A percentile compares a stretch with the other conserved stretches of the same genome.
phyloP scores from a whole-genome alignment of 805 yeast genomes.

The Tanozyma kutaoensis region DNA sequence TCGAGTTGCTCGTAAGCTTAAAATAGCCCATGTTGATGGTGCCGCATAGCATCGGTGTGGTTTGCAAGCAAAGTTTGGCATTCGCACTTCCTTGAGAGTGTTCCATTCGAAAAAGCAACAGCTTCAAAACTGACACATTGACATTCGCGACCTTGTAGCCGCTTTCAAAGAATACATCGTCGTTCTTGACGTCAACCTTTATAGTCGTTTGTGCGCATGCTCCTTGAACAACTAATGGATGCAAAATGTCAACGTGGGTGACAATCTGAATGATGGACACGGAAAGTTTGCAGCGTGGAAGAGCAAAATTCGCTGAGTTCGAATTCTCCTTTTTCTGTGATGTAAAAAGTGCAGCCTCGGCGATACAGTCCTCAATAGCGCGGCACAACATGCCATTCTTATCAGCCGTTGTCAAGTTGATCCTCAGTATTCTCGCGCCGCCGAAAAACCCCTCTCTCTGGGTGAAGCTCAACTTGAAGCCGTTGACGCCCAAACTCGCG shows the following conservation, averaged over 20 bases:
- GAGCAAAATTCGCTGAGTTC: too few relatives aligned
- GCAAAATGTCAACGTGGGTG: conserved; percentile 4
- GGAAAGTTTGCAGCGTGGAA: too few relatives aligned
- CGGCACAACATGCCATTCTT: conserved; percentile 3
- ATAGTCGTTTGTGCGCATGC: conserved; percentile 1
- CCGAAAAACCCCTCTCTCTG: conserved; percentile 5
- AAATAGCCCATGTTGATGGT: conserved; percentile 4
- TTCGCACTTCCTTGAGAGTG: conserved; percentile 11
- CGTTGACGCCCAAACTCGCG: conserved; percentile 1
- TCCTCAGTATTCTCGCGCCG: conserved; percentile 4
- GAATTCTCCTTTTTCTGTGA: too few relatives aligned
- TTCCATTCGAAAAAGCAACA: conserved; percentile 11
- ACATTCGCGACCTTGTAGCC: conserved; percentile 5
- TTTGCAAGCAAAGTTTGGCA: conserved; percentile 14
- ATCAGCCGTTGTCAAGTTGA: conserved; percentile 3
- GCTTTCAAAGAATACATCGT: conserved; percentile 1
- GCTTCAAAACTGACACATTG: conserved; percentile 5
- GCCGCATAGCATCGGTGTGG: too few relatives aligned
- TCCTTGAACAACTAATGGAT: conserved; percentile 3
- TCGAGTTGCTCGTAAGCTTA: conserved; percentile 10
- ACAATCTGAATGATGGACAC: too few relatives aligned
- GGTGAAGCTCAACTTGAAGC: conserved; percentile 2
- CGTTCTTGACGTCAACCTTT: conserved; percentile 1
- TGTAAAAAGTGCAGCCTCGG: too few relatives aligned
- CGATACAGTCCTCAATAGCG: conserved; percentile 3